Evolutionary conservation across 176 grass and related monocot genomes (phyloP).

Genomic region (Juncus inflexus): DNA sequence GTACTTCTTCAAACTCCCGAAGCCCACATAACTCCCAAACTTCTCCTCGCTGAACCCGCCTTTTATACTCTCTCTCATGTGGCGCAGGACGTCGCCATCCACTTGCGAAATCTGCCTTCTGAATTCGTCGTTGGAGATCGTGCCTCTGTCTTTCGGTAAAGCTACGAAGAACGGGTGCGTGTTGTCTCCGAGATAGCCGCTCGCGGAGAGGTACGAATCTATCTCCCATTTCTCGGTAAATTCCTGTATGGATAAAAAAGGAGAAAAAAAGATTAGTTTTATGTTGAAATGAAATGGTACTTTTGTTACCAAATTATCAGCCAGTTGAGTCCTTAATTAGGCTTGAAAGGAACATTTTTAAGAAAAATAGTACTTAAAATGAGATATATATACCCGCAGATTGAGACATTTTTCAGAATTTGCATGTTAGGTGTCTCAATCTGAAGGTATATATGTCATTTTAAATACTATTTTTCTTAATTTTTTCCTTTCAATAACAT

Average conservation of each 20-base stretch:
- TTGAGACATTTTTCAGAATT: too few relatives aligned
- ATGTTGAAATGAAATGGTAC: too few relatives aligned
- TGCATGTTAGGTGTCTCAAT: too few relatives aligned
- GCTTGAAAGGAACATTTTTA: too few relatives aligned
- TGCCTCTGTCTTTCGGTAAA: conserved; percentile 90
- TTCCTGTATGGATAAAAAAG: conserved; percentile 43
- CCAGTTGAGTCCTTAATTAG: too few relatives aligned
- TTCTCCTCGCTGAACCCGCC: conserved; percentile 96
- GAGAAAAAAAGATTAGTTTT: too few relatives aligned
- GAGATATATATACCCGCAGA: too few relatives aligned
- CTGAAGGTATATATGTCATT: too few relatives aligned
- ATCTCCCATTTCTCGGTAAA: conserved; percentile 93
- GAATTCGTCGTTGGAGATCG: conserved; percentile 92
- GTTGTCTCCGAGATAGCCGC: conserved; percentile 90
- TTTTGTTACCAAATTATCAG: too few relatives aligned
- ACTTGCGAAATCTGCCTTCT: conserved; percentile 85
- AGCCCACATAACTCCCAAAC: conserved; percentile 68
- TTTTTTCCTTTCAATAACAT: too few relatives aligned
- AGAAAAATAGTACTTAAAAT: too few relatives aligned
- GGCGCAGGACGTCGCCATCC: conserved; percentile 57
- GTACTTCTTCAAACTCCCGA: conserved; percentile 67
- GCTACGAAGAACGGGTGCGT: conserved; percentile 90
- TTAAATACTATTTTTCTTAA: too few relatives aligned
- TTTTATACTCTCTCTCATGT: conserved; percentile 74
- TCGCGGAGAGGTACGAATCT: conserved; percentile 77